Base-by-base conservation (phyloP, 495 filamentous ascomycete species). In the Penicillium silybi region DNA sequence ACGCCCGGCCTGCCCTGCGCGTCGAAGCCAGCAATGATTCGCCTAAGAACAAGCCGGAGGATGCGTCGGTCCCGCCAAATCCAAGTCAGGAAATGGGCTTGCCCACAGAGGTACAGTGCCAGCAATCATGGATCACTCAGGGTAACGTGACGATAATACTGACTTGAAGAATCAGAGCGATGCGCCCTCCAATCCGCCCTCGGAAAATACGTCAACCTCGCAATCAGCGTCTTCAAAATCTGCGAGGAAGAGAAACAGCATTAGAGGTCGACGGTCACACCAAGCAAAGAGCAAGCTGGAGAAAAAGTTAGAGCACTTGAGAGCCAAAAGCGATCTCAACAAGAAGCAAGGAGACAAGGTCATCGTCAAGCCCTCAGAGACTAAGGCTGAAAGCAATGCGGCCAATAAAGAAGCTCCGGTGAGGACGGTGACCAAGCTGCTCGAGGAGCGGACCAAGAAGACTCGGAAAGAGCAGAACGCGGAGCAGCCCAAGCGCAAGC, bases 1-100 rank as follows among this genome's bases (percentile, higher is more conserved):
- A 68, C 37, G 52, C 37, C 41, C 57, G 60, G 23, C 35, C 63
- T 41, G 29, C 37, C 17, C 40, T 47, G 35, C 59, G 50, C n/a
- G 18, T 39, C 37, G 23, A 60, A 42, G 29, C 50, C 15, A 41
- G 29, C 27, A 48, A 22, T 32, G 45, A 39, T 29, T 16, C 40
- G 8, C 1, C 26, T 46, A 38, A 43, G 9, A 37, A 46, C 35
- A 34, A 32, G n/a, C 5, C 16, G 3, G 15, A 22, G 9, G 1
- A 15, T 6, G 41, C 22, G 13, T 5, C 29, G 8, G 5, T 18
- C 7, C 11, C 47, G 9, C 13, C 37, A 11, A 50, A n/a, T 11
- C 17, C 47, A 1, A 23, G 32, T 8, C 25, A 20, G 47, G 23
- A 32, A 18, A 11, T 19, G 4, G 32, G 37, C 22, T 26, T 27